Evolutionary conservation across 768 basidiomycete genomes (phyloP).

Genomic region (Agrocybe chaxingu): DNA sequence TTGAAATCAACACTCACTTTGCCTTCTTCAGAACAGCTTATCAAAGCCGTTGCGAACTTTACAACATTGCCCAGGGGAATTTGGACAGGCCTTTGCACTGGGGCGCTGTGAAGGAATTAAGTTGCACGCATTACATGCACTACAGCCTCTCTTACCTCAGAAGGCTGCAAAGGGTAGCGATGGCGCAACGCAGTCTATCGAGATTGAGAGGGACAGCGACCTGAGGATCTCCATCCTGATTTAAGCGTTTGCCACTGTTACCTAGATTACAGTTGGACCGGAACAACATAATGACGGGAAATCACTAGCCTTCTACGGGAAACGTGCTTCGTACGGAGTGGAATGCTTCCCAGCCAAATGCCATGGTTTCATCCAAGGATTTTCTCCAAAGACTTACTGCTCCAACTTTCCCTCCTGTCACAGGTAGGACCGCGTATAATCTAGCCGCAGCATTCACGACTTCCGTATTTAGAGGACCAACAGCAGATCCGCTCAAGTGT

Average conservation of each 20-base stretch:
- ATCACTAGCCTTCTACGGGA: slow-evolving; percentile 37
- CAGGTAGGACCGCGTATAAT: slow-evolving; percentile 62
- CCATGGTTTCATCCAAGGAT: slow-evolving; percentile 65
- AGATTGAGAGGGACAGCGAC: slow-evolving; percentile 51
- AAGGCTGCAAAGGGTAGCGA: slow-evolving; percentile 49
- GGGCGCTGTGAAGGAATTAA: slow-evolving; percentile 38
- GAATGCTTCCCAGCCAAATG: slow-evolving; percentile 65
- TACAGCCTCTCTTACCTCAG: slow-evolving; percentile 39
- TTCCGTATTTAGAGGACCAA: slow-evolving; percentile 33
- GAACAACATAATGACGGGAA: neutral
- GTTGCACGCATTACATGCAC: neutral
- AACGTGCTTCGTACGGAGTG: slow-evolving; percentile 59
- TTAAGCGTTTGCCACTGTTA: slow-evolving; percentile 6
- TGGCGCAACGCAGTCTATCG: slow-evolving; percentile 56
- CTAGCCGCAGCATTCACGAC: slow-evolving; percentile 48
- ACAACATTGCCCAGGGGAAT: slow-evolving; percentile 66
- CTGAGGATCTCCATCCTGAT: slow-evolving; percentile 40
- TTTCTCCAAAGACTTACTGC: slow-evolving; percentile 72
- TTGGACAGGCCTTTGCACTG: slow-evolving; percentile 58
- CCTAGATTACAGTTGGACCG: neutral
- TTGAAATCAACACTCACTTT: slow-evolving; percentile 25
- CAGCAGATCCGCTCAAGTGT: slow-evolving; percentile 53
- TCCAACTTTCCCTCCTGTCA: slow-evolving; percentile 78
- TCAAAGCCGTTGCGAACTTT: slow-evolving; percentile 48
- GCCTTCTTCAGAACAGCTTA: slow-evolving; percentile 46